Conservation (phyloP, 257 asterid genomes). For the Capsicum rhomboideum region DNA sequence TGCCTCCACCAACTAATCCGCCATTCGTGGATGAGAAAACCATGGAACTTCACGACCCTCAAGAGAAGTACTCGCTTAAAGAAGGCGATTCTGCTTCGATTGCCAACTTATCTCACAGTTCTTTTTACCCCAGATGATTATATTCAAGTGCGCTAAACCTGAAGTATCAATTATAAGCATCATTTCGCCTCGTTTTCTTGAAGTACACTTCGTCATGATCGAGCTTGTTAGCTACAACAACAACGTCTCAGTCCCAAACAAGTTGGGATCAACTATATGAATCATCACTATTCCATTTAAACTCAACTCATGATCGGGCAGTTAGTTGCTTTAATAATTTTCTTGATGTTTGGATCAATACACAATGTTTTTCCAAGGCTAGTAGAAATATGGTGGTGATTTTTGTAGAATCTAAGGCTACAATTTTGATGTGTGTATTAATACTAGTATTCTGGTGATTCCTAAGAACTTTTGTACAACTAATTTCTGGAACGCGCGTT, state of each 20-base stretch:
- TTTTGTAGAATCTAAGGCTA: no score
- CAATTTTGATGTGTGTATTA: no score
- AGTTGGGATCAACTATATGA: not conserved
- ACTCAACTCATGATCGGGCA: not conserved
- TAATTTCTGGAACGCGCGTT: no score
- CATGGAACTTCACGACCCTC: conserved; percentile 23
- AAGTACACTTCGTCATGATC: not conserved
- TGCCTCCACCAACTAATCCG: conserved; percentile 15
- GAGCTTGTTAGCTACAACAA: not conserved
- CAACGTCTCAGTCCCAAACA: not conserved
- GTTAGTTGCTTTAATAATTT: no score
- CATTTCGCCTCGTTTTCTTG: not conserved
- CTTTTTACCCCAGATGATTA: conserved; percentile 30
- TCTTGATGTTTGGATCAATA: no score
- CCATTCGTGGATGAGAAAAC: conserved; percentile 21
- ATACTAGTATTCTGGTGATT: no score
- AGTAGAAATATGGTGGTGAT: no score
- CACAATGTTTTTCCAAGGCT: no score
- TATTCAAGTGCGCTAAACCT: not conserved
- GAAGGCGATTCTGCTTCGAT: conserved; percentile 1
- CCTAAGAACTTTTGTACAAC: no score
- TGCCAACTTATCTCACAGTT: conserved; percentile 23
- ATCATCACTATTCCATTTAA: not conserved
- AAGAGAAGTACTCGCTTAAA: not conserved
- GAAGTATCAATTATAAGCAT: not conserved